These are phyloP conservation scores for Pseudocercospora fijiensis DNA, from an alignment of 2,329 filamentous ascomycete species.

Conservation along the genomic window DNA sequence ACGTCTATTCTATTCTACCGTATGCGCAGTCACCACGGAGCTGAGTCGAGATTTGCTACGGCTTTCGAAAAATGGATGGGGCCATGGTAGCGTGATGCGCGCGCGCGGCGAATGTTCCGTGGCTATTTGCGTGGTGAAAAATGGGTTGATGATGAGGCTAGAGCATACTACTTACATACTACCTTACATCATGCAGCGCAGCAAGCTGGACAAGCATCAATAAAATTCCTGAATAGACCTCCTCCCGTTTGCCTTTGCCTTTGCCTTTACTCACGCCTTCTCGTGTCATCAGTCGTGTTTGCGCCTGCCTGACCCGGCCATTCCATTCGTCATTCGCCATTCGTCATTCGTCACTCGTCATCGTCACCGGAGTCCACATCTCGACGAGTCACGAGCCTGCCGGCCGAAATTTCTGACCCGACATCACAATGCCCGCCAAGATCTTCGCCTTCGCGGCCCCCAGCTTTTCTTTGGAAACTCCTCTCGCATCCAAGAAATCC, in stretches of 20 bases:
- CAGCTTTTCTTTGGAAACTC: constrained; percentile 9
- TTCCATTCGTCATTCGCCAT: background rate
- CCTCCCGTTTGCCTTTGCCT: no score
- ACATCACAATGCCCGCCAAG: constrained; percentile 34
- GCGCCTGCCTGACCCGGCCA: background rate
- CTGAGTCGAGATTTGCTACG: background rate
- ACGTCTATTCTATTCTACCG: no score
- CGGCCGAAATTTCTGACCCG: background rate
- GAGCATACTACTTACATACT: no score
- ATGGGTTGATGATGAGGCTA: background rate
- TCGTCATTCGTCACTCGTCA: background rate
- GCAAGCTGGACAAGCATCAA: constrained; percentile 18
- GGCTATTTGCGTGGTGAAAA: no score
- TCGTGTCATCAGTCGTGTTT: background rate
- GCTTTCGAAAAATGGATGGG: background rate
- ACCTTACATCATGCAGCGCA: constrained; percentile 8
- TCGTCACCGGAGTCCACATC: background rate
- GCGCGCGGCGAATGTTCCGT: no score
- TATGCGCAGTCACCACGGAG: no score
- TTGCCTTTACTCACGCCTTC: no score
- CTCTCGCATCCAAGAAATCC: constrained; percentile 23
- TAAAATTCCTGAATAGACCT: constrained; percentile 23
- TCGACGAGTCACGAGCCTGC: background rate
- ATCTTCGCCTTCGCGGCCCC: constrained; percentile 29
- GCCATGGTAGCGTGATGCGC: background rate